phyloP scores from a whole-genome alignment of 1,284 basidiomycete genomes.

The Ganoderma lucidum region DNA sequence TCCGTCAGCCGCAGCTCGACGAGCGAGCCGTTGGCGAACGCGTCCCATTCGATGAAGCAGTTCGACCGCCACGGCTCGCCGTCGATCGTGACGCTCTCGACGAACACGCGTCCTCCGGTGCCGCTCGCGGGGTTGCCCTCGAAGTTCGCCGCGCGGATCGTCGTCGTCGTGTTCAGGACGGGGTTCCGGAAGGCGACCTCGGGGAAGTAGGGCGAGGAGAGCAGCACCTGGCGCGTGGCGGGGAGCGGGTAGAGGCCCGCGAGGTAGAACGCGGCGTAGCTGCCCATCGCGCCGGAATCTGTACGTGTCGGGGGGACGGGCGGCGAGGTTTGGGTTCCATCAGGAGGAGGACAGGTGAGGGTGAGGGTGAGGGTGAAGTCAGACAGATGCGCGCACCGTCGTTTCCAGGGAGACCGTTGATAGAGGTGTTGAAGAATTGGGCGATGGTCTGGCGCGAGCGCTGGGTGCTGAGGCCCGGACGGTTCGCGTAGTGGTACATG shows the following conservation, averaged over 20 bases:
- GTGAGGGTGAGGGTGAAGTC: too few relatives aligned
- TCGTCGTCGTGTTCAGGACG: constrained; percentile 61
- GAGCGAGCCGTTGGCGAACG: constrained; percentile 57
- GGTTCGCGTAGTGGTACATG: constrained; percentile 72
- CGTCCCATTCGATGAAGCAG: constrained; percentile 70
- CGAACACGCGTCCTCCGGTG: constrained; percentile 61
- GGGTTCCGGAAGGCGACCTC: constrained; percentile 68
- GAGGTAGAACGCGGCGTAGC: constrained; percentile 68
- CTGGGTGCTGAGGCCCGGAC: constrained; percentile 63
- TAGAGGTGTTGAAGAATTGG: constrained; percentile 60
- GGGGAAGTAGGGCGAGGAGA: constrained; percentile 70
- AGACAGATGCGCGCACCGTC: constrained; percentile 40
- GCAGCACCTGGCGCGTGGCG: constrained; percentile 65
- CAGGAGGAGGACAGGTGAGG: too few relatives aligned
- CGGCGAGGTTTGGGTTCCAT: too few relatives aligned
- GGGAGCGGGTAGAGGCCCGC: constrained; percentile 69
- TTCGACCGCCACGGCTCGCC: constrained; percentile 62
- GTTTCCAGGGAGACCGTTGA: constrained; percentile 66
- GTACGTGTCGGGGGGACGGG: too few relatives aligned
- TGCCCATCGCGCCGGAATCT: constrained; percentile 68
- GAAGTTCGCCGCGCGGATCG: constrained; percentile 59
- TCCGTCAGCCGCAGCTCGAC: constrained; percentile 60
- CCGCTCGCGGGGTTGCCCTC: constrained; percentile 58
- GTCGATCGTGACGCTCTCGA: constrained; percentile 65
- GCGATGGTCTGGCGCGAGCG: constrained; percentile 62